Base-by-base conservation (phyloP, 805 yeast species). In the Candida hungchunana region DNA sequence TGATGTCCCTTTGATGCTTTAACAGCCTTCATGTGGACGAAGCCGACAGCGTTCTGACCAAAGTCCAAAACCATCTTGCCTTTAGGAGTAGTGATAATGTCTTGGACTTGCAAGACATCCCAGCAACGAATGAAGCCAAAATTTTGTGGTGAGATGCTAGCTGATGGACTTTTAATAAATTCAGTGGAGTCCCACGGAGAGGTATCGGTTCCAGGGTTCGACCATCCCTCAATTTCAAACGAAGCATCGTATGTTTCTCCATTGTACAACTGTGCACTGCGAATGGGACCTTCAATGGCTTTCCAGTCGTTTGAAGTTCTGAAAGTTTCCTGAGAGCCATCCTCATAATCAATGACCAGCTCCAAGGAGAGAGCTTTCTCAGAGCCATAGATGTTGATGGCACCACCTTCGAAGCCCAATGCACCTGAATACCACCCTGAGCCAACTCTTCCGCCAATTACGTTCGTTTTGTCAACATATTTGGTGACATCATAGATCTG, bases 371-470 rank as follows among this genome's bases (percentile, higher is more conserved):
- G 21, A 7, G 43, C 45, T 28, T 39, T 36, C 23, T 38, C 17
- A 9, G 22, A 20, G 17, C 48, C 48, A 19, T 39, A 44, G 15
- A 44, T 44, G 25, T 44, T 44, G 3, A 43, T 26, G 23, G 14
- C 18, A 33, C 47, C 48, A 31, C 48, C 48, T 14, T 41, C 45
- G 22, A 41, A 44, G 2, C 48, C 48, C 16, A 44, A 20, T 21
- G 12, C 41, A 3, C 48, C 48, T 18, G 42, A 36, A 32, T 23
- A 44, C 48, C 48, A 44, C n/a, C 48, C 48, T 14, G 48, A 23
- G 6, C 32, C 48, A 6, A 44, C 48, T 26, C 48, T 38, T 9
- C 31, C 45, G 17, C 43, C 48, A 24, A 44, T 44, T n/a, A 38
- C 40, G 25, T 44, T 36, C n/a, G 12, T 10, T 2, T 22, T 7